A percentile compares a stretch with the other conserved stretches of the same genome.
phyloP scores from a whole-genome alignment of 768 basidiomycete genomes.

The Phlebiopsis gigantea region DNA sequence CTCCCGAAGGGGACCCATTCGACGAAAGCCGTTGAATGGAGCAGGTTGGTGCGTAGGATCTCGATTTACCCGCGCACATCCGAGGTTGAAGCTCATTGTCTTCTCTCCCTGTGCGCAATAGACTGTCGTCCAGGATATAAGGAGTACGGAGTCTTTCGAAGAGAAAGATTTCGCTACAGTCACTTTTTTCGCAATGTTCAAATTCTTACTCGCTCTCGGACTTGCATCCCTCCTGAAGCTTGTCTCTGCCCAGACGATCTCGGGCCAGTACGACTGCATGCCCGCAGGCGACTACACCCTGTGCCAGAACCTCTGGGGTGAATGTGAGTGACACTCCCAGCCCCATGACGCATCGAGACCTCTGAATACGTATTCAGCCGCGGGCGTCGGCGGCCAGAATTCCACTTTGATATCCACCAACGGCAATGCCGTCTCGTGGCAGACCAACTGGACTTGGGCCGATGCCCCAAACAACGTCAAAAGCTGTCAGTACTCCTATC shows the following conservation, averaged over 20 bases:
- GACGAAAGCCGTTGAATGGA: too few relatives aligned
- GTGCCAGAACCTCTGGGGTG: conserved; percentile 57
- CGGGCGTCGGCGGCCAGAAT: conserved; percentile 43
- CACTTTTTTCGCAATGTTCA: conserved; percentile 1
- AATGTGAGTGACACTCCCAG: conserved; percentile 24
- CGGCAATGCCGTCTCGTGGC: conserved; percentile 43
- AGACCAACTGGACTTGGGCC: conserved; percentile 49
- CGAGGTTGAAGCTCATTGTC: conserved; percentile 9
- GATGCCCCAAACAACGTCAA: conserved; percentile 48
- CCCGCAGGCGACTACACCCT: conserved; percentile 44
- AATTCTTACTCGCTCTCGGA: conserved; percentile 1
- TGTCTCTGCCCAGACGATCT: conserved; percentile 34
- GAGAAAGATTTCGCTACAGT: too few relatives aligned
- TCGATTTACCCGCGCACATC: conserved; percentile 2
- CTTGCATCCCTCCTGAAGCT: conserved; percentile 7
- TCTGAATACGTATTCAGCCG: conserved; percentile 19
- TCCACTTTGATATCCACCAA: conserved; percentile 39
- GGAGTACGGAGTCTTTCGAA: too few relatives aligned
- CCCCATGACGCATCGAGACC: neutral
- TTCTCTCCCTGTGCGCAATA: neutral
- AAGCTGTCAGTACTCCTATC: conserved; percentile 36
- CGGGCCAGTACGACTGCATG: conserved; percentile 39
- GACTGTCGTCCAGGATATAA: neutral
- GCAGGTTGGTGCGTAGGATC: neutral
- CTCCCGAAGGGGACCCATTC: too few relatives aligned